Evolutionary conservation across 2,329 filamentous ascomycete species (phyloP), one percentile per base, ranked within the genome.

Genomic region (Sclerotinia minor): DNA sequence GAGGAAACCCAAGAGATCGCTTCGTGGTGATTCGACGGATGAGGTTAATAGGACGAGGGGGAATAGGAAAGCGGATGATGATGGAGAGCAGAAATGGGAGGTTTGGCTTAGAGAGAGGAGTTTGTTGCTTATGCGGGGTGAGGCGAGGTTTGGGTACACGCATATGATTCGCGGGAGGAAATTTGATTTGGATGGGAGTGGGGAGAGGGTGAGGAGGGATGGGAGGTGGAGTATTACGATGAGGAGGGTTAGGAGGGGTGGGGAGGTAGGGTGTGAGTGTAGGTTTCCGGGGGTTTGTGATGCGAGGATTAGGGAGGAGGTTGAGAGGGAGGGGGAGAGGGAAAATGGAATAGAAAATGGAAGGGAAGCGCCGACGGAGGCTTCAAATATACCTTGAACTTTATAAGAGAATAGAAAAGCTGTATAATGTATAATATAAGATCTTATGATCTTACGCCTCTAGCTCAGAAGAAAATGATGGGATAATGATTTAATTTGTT

Each of bases 161-260:
- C 68, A 69, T 65, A 50, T 50, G 24, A 69, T 69, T 29, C 19
- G 61, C 9, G 68, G 68, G 29, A 41, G 66, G 26, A 69, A 69
- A 26, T 68, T 68, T 58, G 68, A 69, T 68, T 29, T 3, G 5
- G 52, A 54, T 35, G 52, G 11, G 26, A 24, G 17, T 15, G 26
- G 53, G 2, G 21, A 17, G n/a, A 58, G 54, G 15, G 55, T 65
- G 9, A 55, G 38, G 47, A 68, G 68, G 50, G 44, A 49, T 24
- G 68, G 54, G 11, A 68, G 68, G 8, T 69, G 68, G 59, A 68
- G 66, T 24, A 58, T 69, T 47, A 69, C 68, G 9, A 69, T 69
- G 68, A 55, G 68, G 19, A 68, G 24, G 29, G 67, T 69, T 26
- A 64, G 49, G 35, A 61, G 47, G 4, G 67, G 66, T 13, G 50